These are phyloP conservation scores for Pseudognaphalium luteoalbum DNA, from an alignment of 129 eudicot genomes.

Conservation along the genomic window DNA sequence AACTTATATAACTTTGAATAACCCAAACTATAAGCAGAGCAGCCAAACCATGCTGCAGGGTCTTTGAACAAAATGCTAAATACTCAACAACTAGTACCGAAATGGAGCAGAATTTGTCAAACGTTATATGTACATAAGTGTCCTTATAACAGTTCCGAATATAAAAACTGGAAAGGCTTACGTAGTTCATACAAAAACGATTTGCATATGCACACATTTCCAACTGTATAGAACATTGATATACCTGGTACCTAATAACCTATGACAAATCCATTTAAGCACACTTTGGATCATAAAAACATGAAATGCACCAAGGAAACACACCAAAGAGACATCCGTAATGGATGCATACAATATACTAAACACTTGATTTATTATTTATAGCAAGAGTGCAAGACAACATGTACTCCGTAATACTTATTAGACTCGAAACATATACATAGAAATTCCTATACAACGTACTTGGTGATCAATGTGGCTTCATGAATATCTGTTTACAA, in stretches of 20 bases:
- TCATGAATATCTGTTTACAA: not conserved
- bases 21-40: not conserved
- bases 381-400: no score
- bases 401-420: no score
- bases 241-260: not conserved
- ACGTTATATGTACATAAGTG: not conserved
- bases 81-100: not conserved
- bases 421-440: not conserved
- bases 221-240: slow-evolving; percentile 1
- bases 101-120: not conserved
- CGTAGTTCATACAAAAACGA: not conserved
- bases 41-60: not conserved
- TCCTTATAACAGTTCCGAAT: not conserved
- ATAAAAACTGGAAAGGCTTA: not conserved
- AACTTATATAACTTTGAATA: not conserved
- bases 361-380: not conserved
- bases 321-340: not conserved
- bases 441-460: not conserved
- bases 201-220: not conserved
- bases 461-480: not conserved
- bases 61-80: not conserved
- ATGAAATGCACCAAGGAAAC: not conserved
- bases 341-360: not conserved
- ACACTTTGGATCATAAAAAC: not conserved
- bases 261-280: not conserved